Conservation (phyloP, 2,329 filamentous ascomycete genomes). For the Penicillium italicum region DNA sequence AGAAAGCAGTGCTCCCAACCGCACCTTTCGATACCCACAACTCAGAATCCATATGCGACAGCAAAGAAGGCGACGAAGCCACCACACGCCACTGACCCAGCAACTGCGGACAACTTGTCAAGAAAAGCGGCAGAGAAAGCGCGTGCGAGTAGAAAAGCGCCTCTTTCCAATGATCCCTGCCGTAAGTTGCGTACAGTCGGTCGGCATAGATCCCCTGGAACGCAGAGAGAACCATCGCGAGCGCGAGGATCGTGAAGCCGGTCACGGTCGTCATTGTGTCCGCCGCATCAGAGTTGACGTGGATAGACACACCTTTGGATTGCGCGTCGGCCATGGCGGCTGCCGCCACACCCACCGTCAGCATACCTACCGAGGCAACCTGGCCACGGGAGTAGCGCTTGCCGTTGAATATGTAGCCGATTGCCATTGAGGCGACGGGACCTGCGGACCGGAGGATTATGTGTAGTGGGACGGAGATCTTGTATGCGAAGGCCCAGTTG, state of each 20-base stretch:
- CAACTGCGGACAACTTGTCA: constrained; percentile 38
- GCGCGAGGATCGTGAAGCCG: constrained; percentile 78
- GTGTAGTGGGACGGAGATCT: constrained; percentile 92
- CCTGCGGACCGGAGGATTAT: constrained; percentile 95
- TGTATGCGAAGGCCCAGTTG: constrained; percentile 95
- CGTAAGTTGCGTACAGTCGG: constrained; percentile 78
- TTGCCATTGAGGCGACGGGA: constrained; percentile 89
- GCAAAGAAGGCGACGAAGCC: constrained; percentile 33
- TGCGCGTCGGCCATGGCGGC: constrained; percentile 87
- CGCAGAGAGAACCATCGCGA: constrained; percentile 85
- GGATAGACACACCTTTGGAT: constrained; percentile 59
- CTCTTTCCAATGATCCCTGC: constrained; percentile 81
- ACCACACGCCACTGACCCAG: constrained; percentile 36
- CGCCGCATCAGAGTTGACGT: constrained; percentile 31
- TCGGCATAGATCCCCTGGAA: constrained; percentile 96
- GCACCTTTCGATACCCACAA: neutral
- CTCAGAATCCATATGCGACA: constrained; percentile 13
- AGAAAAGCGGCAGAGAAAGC: constrained; percentile 46
- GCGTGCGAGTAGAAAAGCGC: constrained; percentile 87
- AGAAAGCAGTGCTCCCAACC: constrained; percentile 8
- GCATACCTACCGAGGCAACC: constrained; percentile 71
- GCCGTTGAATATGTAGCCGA: constrained; percentile 75
- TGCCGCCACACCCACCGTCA: constrained; percentile 81
- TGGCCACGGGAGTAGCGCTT: constrained; percentile 80
- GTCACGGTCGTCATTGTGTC: constrained; percentile 39